These are phyloP conservation scores for Trichoderma afroharzianum DNA, from an alignment of 2,329 filamentous ascomycete species.

Conservation along the genomic window DNA sequence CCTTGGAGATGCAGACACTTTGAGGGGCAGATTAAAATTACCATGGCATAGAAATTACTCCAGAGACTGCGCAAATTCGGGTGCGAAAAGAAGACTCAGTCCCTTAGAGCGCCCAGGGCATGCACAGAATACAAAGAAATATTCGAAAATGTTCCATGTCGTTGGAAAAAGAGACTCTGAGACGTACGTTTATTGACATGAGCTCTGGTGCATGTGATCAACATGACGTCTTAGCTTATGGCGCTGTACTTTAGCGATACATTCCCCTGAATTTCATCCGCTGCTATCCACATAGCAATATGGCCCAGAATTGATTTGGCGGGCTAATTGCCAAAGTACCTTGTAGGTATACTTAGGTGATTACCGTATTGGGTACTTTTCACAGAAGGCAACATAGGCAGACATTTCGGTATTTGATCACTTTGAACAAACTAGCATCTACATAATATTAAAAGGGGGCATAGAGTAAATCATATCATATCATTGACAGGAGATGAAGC, in stretches of 20 bases:
- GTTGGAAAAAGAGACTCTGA: not conserved
- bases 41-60: constrained; percentile 4
- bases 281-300: not conserved
- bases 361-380: not conserved
- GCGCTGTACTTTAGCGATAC: not conserved
- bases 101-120: not conserved
- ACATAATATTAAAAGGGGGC: not conserved
- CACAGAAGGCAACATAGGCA: not conserved
- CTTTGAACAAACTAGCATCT: not conserved
- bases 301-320: not conserved
- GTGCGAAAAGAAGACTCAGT: not conserved
- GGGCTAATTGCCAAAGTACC: not conserved
- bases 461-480: not conserved
- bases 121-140: not conserved
- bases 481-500: not conserved
- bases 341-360: not conserved
- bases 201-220: constrained; percentile 15
- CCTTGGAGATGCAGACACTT: not conserved
- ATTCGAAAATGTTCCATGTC: not conserved
- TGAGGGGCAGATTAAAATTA: not conserved
- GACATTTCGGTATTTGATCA: not conserved
- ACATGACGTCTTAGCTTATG: constrained; percentile 13
- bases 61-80: not conserved
- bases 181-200: not conserved
- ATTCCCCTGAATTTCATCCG: not conserved